Base-by-base conservation (phyloP, 306 rosid species). In the Prunus campanulata region DNA sequence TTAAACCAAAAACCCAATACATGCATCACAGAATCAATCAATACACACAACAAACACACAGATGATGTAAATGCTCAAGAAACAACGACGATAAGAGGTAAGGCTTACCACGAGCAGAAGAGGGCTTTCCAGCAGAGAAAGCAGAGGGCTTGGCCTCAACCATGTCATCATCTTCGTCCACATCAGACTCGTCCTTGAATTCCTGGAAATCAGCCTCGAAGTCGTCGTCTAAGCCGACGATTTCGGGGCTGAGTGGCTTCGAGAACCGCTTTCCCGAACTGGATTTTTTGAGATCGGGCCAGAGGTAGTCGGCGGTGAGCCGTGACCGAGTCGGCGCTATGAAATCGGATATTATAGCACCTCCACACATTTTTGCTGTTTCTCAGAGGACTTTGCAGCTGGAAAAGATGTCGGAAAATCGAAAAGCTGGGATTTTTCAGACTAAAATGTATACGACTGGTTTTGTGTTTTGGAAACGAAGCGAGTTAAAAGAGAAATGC, bases 281-380 rank as follows among this genome's bases (percentile, higher is more conserved):
- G 48, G 79, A 27, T 44, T 84, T 95, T 81, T 78, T 86, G 75
- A 91, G 91, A 85, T 88, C 84, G 0, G 93, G 86, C 98, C 95
- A 89, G 18, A 91, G 85, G 24, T 78, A 76, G 6, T 95, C 89
- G 47, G 97, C 85, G 0, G 93, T 92, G 44, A 91, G 80, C 10
- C 84, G 81, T 14, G 88, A 59, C 51, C 83, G 76, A 2, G 55
- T 67, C 46, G 92, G 83, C 57, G 91, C 86, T 49, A 91, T 95
- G 87, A 90, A 91, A 75, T 82, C 99, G 79, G 99, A 90, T 83
- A 95, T 95, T 16, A 95, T 95, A 77, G 99, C 93, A 48, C 99
- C 99, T 71, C 99, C 99, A 76, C 99, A 95, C 99, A 95, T 95
- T 75, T 20, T 52, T 54, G 1, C 39, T 29, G 15, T 19, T 66